These are phyloP conservation scores for Oenanthe javanica DNA, from an alignment of 140 eudicot genomes.

Conservation along the genomic window DNA sequence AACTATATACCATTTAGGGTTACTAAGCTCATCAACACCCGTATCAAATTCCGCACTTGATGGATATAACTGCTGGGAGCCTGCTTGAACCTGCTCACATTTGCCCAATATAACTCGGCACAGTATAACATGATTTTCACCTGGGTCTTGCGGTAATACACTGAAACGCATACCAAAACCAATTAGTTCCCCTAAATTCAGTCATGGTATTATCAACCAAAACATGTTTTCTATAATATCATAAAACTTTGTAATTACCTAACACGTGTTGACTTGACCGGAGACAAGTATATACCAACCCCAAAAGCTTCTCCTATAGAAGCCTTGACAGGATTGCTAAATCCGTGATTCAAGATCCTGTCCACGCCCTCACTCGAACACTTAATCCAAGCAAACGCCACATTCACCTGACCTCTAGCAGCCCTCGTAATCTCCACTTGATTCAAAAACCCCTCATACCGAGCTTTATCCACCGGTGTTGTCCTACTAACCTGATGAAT, in stretches of 20 bases:
- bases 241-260: slow-evolving; percentile 2
- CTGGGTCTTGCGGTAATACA: slow-evolving; percentile 29
- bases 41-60: slow-evolving; percentile 34
- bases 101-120: slow-evolving; percentile 42
- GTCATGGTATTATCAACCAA: background rate
- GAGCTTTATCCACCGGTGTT: slow-evolving; percentile 23
- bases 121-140: slow-evolving; percentile 35
- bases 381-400: slow-evolving; percentile 40
- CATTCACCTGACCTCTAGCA: slow-evolving; percentile 34
- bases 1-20: slow-evolving; percentile 36
- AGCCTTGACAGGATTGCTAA: slow-evolving; percentile 20
- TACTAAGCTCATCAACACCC: slow-evolving; percentile 35
- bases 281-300: slow-evolving; percentile 37
- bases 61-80: slow-evolving; percentile 33
- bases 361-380: slow-evolving; percentile 26
- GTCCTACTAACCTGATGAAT: slow-evolving; percentile 30
- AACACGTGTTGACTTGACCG: slow-evolving; percentile 12
- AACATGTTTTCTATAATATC: background rate
- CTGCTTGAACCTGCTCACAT: slow-evolving; percentile 30
- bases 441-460: slow-evolving; percentile 23
- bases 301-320: slow-evolving; percentile 20
- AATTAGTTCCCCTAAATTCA: background rate
- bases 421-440: slow-evolving; percentile 22
- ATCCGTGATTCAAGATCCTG: slow-evolving; percentile 32
- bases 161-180: slow-evolving; percentile 14